Base-by-base conservation (phyloP, 768 basidiomycete genomes). In the Mycena filopes region DNA sequence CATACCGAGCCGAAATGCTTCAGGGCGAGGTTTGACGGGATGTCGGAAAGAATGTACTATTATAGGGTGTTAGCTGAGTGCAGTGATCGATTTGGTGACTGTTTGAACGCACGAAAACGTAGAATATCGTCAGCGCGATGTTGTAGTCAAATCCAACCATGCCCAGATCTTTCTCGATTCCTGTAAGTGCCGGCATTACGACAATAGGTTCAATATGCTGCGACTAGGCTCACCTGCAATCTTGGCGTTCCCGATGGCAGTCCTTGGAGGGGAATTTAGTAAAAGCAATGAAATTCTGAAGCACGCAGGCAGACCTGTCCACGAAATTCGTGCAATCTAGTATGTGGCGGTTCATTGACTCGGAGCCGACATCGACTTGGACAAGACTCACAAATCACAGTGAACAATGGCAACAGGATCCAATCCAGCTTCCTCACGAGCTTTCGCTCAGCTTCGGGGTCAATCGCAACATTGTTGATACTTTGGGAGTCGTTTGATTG, bases 131-230 rank as follows among this genome's bases (percentile, higher is more conserved):
- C 20, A 83, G 64, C 3, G 79, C 77, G 31, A 77, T 77, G 65
- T 83, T 82, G 48, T 80, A 79, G 67, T 83, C 80, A 36, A 74
- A 76, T 2, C 81, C 81, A 15, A 71, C 61, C 79, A 82, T 79
- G 8, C 78, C 78, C 1, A 83, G 74, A 53, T 83, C 81, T 46
- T 77, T 78, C 63, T 82, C 80, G 20, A 82, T 61, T 26, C 69
- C 71, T 66, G 38, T 12, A 20, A 59, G 36, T 33, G 69, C 71
- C 73, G 55, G 71, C 74, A 59, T 58, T 47, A 56, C 28, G n/a
- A n/a, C n/a, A 72, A 33, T 20, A 16, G 33, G 29, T 7, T n/a
- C n/a, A n/a, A n/a, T n/a, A n/a, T n/a, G n/a, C n/a, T n/a, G n/a
- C n/a, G n/a, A n/a, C 20, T 13, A 54, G 21, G 45, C 67, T 42